Evolutionary conservation across 306 rosid species (phyloP).

Genomic region (Castanospermum australe): DNA sequence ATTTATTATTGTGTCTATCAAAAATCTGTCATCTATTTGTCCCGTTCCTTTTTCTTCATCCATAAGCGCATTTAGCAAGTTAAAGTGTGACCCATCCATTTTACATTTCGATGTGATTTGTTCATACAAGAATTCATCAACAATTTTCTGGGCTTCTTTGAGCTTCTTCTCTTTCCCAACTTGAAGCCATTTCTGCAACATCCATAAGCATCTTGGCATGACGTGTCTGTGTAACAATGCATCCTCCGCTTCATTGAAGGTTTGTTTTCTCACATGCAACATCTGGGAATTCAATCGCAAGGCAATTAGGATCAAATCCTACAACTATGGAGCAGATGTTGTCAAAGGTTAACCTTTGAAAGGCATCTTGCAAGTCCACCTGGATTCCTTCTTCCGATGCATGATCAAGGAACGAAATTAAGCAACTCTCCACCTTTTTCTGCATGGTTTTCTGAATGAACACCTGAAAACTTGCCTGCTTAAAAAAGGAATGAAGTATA

Average conservation of each 20-base stretch:
- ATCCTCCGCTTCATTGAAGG: conserved; percentile 3
- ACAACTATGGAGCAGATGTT: conserved; percentile 11
- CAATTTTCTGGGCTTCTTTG: background rate
- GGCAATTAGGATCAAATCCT: conserved; percentile 22
- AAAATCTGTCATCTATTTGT: background rate
- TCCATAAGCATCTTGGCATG: conserved; percentile 24
- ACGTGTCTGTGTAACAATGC: background rate
- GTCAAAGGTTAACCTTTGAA: conserved; percentile 29
- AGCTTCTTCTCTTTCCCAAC: conserved; percentile 26
- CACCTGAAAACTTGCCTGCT: background rate
- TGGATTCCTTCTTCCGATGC: background rate
- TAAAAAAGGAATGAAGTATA: conserved; percentile 6
- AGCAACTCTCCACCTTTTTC: background rate
- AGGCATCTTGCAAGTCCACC: conserved; percentile 29
- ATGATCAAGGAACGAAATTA: conserved; percentile 4
- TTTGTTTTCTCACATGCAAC: too few species aligned
- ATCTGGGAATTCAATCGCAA: conserved; percentile 23
- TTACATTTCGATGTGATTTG: too few species aligned
- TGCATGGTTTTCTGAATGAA: background rate
- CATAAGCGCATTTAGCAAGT: too few species aligned
- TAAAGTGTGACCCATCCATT: too few species aligned
- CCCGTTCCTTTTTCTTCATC: too few species aligned
- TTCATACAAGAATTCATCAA: conserved; percentile 14
- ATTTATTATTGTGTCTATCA: background rate
- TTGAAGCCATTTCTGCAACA: conserved; percentile 24